phyloP scores from a whole-genome alignment of 441 rosid genomes.

The Pelargonium citronellum region DNA sequence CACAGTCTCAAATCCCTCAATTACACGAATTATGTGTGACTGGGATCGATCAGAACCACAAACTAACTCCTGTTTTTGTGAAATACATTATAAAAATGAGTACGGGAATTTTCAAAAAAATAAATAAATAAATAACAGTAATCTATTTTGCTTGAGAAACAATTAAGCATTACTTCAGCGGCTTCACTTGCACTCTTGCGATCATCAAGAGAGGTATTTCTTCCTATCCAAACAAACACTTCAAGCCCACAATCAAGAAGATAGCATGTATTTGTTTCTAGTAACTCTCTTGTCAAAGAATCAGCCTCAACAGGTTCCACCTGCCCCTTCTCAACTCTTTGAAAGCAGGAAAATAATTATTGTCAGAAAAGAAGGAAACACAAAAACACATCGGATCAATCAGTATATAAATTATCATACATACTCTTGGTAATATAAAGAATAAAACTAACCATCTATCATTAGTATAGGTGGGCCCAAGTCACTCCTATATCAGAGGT shows the following conservation, averaged over 20 bases:
- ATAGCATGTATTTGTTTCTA: conserved; percentile 86
- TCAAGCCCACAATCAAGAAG: conserved; percentile 85
- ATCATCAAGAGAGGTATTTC: conserved; percentile 91
- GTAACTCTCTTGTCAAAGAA: conserved; percentile 55
- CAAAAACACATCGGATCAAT: neutral
- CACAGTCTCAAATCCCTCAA: conserved; percentile 91
- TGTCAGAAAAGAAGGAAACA: neutral
- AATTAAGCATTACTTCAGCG: conserved; percentile 58
- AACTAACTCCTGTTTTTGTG: conserved; percentile 58
- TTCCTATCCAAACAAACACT: conserved; percentile 93
- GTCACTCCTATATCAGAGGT: too few relatives aligned
- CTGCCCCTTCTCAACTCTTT: conserved; percentile 62
- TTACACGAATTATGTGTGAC: conserved; percentile 63
- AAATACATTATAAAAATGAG: conserved; percentile 22
- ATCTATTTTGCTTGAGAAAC: neutral
- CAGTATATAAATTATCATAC: neutral
- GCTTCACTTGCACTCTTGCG: conserved; percentile 75
- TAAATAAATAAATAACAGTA: neutral
- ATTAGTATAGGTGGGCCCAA: too few relatives aligned
- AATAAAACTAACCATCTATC: neutral
- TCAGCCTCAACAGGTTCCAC: conserved; percentile 66
- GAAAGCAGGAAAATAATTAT: conserved; percentile 11
- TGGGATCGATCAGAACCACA: conserved; percentile 72
- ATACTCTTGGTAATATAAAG: neutral
- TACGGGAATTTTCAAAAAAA: conserved; percentile 16